Evolutionary conservation across 352 stramenopile species (phyloP).

Genomic region (Globisporangium spinosum): DNA sequence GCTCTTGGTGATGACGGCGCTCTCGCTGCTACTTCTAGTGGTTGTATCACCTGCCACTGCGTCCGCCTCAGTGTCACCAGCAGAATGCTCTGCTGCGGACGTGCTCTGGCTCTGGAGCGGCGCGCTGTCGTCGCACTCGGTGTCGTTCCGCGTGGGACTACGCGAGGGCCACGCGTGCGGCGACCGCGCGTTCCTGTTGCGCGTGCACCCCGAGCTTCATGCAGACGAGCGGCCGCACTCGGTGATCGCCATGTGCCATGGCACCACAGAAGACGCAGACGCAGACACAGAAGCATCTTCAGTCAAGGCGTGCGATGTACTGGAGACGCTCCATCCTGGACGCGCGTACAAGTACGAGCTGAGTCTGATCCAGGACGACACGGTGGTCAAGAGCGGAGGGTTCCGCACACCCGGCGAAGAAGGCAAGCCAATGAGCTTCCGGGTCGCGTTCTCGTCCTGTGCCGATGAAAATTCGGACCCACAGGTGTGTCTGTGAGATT

Average conservation of each 20-base stretch:
- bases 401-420: constrained; percentile 49
- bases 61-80: not conserved
- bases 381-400: constrained; percentile 32
- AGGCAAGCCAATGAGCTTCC: constrained; percentile 54
- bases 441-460: constrained; percentile 78
- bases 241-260: constrained; percentile 31
- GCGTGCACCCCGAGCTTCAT: constrained; percentile 42
- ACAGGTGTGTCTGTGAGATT: constrained; percentile 23
- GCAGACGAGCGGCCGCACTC: constrained; percentile 49
- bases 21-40: not conserved
- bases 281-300: constrained; percentile 22
- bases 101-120: constrained; percentile 76
- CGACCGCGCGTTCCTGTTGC: constrained; percentile 52
- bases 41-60: not conserved
- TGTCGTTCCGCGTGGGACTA: constrained; percentile 73
- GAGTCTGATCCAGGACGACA: constrained; percentile 29
- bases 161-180: constrained; percentile 43
- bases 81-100: constrained; percentile 34
- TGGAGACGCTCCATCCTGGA: constrained; percentile 42
- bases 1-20: not conserved
- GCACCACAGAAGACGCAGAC: constrained; percentile 5
- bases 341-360: constrained; percentile 64
- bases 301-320: constrained; percentile 46
- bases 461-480: constrained; percentile 79
- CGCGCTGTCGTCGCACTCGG: constrained; percentile 55